Evolutionary conservation across 805 yeast species (phyloP), one percentile per base, ranked within the genome.

Genomic region (Pichia phayaonensis): DNA sequence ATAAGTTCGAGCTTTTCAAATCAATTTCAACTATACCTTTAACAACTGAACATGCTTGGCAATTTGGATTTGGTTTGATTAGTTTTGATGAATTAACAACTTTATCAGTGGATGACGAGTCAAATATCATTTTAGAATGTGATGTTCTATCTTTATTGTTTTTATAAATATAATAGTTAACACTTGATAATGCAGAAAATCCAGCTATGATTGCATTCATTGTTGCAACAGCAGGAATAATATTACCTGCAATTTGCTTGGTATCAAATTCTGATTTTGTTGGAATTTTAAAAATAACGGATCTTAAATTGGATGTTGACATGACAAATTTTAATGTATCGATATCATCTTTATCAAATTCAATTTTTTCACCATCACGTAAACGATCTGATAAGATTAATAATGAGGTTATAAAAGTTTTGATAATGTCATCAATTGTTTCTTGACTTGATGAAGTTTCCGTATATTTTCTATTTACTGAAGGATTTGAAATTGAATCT

Each of bases 181-280:
- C 68, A 0, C 95, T 85, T 39, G 84, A 80, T 40, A 92, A 64
- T 3, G 90, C 83, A 16, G 94, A 84, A 57, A 89, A 77, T 0
- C 99, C 99, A 0, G 97, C 90, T 58, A 94, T 83, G 15, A 94
- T 84, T 1, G 99, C 98, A 65, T 94, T 94, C 4, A 97, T 92
- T 1, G 99, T 94, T 7, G 99, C 98, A 58, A 95, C 90, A 0
- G 99, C 99, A 0, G 99, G 99, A 40, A 94, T 94, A 59, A 94
- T 94, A 66, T 92, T 94, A 7, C 99, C 99, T 0, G 99, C 99
- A 56, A 92, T 90, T 61, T 86, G 95, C 64, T 94, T 94, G 54
- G 86, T 79, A 53, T 89, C 96, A 62, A 95, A 94, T 53, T 86
- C 83, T 3, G 94, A 75, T 62, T 85, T 84, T 47, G 72, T 57